Evolutionary conservation across 148 eudicot genomes (phyloP), one percentile per base, ranked within the genome.

Genomic region (Nyssa sinensis): DNA sequence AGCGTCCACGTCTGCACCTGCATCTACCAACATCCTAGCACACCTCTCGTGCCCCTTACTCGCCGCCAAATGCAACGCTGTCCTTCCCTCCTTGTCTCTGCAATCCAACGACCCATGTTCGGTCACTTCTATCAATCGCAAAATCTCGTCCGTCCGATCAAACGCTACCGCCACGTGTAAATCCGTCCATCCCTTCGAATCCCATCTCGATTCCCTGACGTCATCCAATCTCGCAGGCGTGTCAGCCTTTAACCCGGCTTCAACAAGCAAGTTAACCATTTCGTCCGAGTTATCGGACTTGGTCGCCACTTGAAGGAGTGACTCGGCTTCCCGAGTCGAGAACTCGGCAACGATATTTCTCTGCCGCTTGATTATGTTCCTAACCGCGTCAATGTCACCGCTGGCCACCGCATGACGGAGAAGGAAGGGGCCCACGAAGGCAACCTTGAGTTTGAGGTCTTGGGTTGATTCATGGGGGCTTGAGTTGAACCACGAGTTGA

Each of bases 1-100:
- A 27, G 86, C 84, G 69, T 85, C 81, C 85, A 85, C 80, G 16
- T 79, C 62, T 7, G 73, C 83, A 25, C 88, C 88, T 66, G 79
- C 84, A 51, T 76, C 72, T 32, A 25, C 77, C 81, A 85, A 37
- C 79, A 79, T 27, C 77, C 69, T 67, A 79, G 70, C 83, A 70
- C 79, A 72, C 62, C 61, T 66, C 69, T 74, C 74, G 57, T 66
- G 30, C 8, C 88, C 88, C 64, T 81, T 78, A 16, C 74, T 72
- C 5, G 88, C 85, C 35, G 83, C 88, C 81, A 82, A 62, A 65
- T 74, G 71, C 80, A 85, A 65, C 70, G 85, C 53, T 37, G 85
- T 80, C 62, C 84, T 63, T 3, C 82, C 88, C 51, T 82, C 82
- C 70, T 64, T 77, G 55, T 79, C 88, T 67, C 77, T 82, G 24